Evolutionary conservation across 768 basidiomycete genomes (phyloP).

Genomic region (Termitomyces sp.): DNA sequence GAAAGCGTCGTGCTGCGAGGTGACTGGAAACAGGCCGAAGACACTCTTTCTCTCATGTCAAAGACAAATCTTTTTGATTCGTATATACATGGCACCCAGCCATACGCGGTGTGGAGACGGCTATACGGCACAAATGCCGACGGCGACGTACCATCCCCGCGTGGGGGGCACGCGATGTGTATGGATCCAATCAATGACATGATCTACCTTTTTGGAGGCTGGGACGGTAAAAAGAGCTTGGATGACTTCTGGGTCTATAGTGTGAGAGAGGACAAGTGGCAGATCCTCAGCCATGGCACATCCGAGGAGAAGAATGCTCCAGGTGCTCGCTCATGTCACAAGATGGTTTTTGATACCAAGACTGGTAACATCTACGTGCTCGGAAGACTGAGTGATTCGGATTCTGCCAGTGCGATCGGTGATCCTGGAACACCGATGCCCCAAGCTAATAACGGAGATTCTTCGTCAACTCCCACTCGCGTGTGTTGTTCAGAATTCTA

Average conservation of each 20-base stretch:
- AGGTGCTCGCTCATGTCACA: constrained; percentile 71
- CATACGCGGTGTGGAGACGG: constrained; percentile 59
- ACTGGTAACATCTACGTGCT: constrained; percentile 70
- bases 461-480: constrained; percentile 17
- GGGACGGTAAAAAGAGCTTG: constrained; percentile 68
- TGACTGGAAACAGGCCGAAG: constrained; percentile 57
- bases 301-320: constrained; percentile 62
- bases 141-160: constrained; percentile 60
- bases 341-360: constrained; percentile 76
- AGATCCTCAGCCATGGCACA: constrained; percentile 52
- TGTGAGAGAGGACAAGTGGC: constrained; percentile 60
- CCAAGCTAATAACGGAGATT: constrained; percentile 10
- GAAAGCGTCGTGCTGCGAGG: constrained; percentile 63
- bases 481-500: constrained; percentile 69
- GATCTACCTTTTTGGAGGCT: constrained; percentile 79
- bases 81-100: constrained; percentile 55
- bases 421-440: constrained; percentile 16
- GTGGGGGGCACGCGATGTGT: constrained; percentile 83
- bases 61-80: constrained; percentile 58
- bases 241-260: constrained; percentile 81
- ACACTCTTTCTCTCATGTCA: constrained; percentile 46
- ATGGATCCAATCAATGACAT: constrained; percentile 59
- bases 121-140: constrained; percentile 59
- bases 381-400: constrained; percentile 63
- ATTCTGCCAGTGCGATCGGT: constrained; percentile 31